Evolutionary conservation across 805 yeast species (phyloP).

Genomic region (Tanozyma kutaoensis): DNA sequence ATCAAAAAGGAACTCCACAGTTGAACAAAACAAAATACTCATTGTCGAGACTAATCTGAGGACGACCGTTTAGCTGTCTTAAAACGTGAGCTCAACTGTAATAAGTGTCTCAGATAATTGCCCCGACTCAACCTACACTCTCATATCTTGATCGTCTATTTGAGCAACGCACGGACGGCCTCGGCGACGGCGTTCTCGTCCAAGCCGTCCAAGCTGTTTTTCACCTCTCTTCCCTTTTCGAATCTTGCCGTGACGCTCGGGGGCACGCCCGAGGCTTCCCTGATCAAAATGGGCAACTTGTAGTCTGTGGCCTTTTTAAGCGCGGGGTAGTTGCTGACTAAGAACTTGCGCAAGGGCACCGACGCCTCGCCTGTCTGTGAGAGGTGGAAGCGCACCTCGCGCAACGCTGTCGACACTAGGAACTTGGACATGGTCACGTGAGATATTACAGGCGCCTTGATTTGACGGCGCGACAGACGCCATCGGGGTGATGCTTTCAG

Average conservation of each 20-base stretch:
- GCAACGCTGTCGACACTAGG: slow-evolving; percentile 42
- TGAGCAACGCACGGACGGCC: background rate
- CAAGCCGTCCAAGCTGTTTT: slow-evolving; percentile 25
- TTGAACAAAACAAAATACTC: too few relatives aligned
- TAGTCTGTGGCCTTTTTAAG: slow-evolving; percentile 46
- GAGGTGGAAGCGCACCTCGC: slow-evolving; percentile 71
- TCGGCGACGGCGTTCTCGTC: background rate
- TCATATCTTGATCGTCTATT: background rate
- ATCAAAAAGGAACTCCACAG: too few relatives aligned
- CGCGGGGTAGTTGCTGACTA: slow-evolving; percentile 51
- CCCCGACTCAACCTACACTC: slow-evolving; percentile 1
- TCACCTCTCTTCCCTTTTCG: slow-evolving; percentile 39
- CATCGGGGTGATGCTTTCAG: too few relatives aligned
- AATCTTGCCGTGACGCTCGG: slow-evolving; percentile 70
- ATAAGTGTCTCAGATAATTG: background rate
- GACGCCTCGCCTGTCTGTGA: slow-evolving; percentile 72
- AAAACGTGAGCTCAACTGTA: too few relatives aligned
- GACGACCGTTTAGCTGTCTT: too few relatives aligned
- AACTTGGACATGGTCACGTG: slow-evolving; percentile 30
- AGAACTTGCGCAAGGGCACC: slow-evolving; percentile 49
- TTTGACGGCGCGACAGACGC: too few relatives aligned
- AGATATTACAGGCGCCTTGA: too few relatives aligned
- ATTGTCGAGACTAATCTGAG: too few relatives aligned
- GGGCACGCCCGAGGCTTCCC: slow-evolving; percentile 63
- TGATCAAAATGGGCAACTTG: slow-evolving; percentile 56